phyloP scores from a whole-genome alignment of 2,329 filamentous ascomycete genomes.

The Aspergillus udagawae region DNA sequence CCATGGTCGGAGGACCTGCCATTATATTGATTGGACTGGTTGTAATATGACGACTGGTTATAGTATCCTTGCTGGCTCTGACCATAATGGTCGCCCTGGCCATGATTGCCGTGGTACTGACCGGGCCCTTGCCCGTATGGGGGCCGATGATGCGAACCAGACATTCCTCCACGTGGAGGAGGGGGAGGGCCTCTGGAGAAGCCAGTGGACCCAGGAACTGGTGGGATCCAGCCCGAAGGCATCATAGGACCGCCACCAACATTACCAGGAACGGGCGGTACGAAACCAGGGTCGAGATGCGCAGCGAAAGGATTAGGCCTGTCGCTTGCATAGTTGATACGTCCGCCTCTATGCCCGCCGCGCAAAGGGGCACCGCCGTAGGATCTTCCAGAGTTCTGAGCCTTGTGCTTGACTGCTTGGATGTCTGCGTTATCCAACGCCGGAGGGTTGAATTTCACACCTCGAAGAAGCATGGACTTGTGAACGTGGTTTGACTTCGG shows the following conservation, averaged over 20 bases:
- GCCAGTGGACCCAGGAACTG: slow-evolving; percentile 24
- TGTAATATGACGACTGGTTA: slow-evolving; percentile 19
- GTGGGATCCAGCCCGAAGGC: slow-evolving; percentile 34
- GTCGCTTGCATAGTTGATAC: slow-evolving; percentile 52
- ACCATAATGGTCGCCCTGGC: slow-evolving; percentile 22
- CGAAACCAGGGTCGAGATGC: slow-evolving; percentile 44
- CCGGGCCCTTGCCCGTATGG: slow-evolving; percentile 19
- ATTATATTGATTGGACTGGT: slow-evolving; percentile 21
- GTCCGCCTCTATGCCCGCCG: slow-evolving; percentile 45
- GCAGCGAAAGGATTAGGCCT: slow-evolving; percentile 46
- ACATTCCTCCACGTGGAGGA: slow-evolving; percentile 35
- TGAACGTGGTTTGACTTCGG: slow-evolving; percentile 69
- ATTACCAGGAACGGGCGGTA: slow-evolving; percentile 23
- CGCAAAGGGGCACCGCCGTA: slow-evolving; percentile 65
- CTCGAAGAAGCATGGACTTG: slow-evolving; percentile 90
- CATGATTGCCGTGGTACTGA: slow-evolving; percentile 16
- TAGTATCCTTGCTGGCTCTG: slow-evolving; percentile 21
- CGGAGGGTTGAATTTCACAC: slow-evolving; percentile 67
- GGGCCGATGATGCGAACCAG: slow-evolving; percentile 19
- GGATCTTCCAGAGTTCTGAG: slow-evolving; percentile 62
- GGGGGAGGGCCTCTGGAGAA: slow-evolving; percentile 36
- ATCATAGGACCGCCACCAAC: slow-evolving; percentile 25
- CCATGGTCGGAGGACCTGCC: slow-evolving; percentile 24
- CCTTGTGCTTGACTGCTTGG: slow-evolving; percentile 64
- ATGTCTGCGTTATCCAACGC: slow-evolving; percentile 73